Percentiles rank a stretch among this genome's conserved stretches.
These are phyloP conservation scores for Naganishia albida DNA, from an alignment of 1,284 basidiomycete species.

Conservation along the genomic window DNA sequence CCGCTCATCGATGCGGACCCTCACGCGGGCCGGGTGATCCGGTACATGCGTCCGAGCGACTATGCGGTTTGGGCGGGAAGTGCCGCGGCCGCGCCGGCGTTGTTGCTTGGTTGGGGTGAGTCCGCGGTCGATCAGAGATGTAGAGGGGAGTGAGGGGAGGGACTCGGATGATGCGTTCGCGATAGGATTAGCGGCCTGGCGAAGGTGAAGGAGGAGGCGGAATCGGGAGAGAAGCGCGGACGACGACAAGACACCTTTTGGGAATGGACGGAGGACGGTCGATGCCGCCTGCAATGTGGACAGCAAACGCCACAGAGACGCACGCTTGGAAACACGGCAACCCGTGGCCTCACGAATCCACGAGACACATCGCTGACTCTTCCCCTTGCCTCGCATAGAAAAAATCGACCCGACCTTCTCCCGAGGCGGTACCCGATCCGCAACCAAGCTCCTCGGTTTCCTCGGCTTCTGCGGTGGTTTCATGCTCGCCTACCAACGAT, in stretches of 20 bases:
- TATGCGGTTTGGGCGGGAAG: constrained; percentile 79
- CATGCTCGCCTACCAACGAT: constrained; percentile 88
- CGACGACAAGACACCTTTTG: neutral
- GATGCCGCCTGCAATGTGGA: too few species aligned
- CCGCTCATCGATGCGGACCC: constrained; percentile 92
- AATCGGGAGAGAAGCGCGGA: neutral
- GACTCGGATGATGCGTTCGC: neutral
- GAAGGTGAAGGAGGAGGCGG: neutral
- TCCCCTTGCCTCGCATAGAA: constrained; percentile 19
- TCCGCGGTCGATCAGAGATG: constrained; percentile 30
- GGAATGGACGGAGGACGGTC: neutral
- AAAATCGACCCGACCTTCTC: constrained; percentile 47
- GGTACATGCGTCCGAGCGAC: constrained; percentile 87
- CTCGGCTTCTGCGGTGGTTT: constrained; percentile 84
- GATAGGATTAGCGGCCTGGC: neutral
- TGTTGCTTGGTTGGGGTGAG: constrained; percentile 46
- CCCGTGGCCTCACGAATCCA: neutral
- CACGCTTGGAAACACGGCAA: neutral
- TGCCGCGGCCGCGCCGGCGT: constrained; percentile 61
- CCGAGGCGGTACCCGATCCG: constrained; percentile 50
- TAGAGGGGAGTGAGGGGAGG: neutral
- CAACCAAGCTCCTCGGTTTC: constrained; percentile 58
- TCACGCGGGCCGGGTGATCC: constrained; percentile 80
- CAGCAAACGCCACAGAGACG: too few species aligned
- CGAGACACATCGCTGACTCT: neutral